Percentiles rank a stretch among this genome's conserved stretches.
Conservation (phyloP, 345 rosid species). For the Garcia nutans region DNA sequence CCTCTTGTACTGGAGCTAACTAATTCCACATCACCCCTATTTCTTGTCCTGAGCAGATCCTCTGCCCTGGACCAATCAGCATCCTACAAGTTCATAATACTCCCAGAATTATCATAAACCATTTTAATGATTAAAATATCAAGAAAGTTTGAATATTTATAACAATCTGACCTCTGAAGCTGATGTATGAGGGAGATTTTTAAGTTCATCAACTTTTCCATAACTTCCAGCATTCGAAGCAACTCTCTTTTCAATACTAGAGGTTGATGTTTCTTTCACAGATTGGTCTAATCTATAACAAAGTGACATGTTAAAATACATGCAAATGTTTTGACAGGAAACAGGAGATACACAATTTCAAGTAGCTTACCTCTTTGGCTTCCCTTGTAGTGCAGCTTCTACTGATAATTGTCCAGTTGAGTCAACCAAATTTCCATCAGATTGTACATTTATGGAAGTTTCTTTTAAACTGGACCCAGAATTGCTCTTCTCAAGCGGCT, state of each 20-base stretch:
- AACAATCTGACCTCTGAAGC: conserved; percentile 52
- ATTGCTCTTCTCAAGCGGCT: conserved; percentile 39
- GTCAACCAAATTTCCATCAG: conserved; percentile 27
- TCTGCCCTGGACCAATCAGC: conserved; percentile 78
- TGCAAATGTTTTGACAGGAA: conserved; percentile 3
- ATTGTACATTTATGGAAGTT: conserved; percentile 26
- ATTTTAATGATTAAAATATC: conserved; percentile 5
- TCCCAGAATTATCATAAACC: conserved; percentile 18
- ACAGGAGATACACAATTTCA: conserved; percentile 7
- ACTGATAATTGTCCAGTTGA: conserved; percentile 25
- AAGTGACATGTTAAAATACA: conserved; percentile 19
- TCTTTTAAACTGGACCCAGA: conserved; percentile 30
- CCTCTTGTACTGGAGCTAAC: conserved; percentile 80
- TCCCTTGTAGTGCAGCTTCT: conserved; percentile 55
- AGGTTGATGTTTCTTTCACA: conserved; percentile 32
- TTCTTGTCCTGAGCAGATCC: conserved; percentile 51
- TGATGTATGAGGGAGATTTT: conserved; percentile 40
- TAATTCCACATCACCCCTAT: conserved; percentile 68
- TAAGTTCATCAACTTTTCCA: conserved; percentile 35
- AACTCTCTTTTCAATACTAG: conserved; percentile 27
- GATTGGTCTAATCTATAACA: conserved; percentile 63
- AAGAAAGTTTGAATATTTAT: background rate
- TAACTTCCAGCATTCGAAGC: conserved; percentile 27
- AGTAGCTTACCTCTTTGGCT: conserved; percentile 61
- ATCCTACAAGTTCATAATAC: conserved; percentile 47